Base-by-base conservation (phyloP, 2,329 filamentous ascomycete genomes). In the Pochonia chlamydosporia region DNA sequence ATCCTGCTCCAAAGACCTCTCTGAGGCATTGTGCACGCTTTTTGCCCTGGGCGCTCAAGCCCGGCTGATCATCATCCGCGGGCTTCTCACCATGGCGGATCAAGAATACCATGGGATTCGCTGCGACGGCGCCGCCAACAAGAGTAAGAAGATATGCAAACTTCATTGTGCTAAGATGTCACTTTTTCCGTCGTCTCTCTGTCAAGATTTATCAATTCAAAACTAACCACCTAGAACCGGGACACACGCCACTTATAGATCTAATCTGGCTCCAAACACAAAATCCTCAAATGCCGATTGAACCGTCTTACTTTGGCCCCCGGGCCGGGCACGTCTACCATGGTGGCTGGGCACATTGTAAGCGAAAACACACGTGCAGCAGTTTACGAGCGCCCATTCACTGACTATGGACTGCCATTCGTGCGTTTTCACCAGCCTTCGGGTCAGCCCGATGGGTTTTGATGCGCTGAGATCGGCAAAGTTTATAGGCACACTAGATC, bases 61-160 rank as follows among this genome's bases (percentile, higher is more conserved):
- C 79, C 31, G 40, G 43, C 14, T 52, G 65, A 14, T 67, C 68
- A 44, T 73, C 63, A 4, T 70, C 69, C 31, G 69, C 61, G 1
- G 80, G 79, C 61, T 84, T 84, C 61, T 84, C 81, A 49, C 80
- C 81, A 53, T 84, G 81, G 16, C 80, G 75, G 58, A 84, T 84
- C 8, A 84, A 63, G 57, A 81, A 84, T 26, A 84, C 75, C 1
- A 73, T 82, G 2, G 78, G 71, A 9, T 56, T 52, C 25, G 55
- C 55, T 8, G 52, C 50, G 3, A 53, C 57, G 20, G 58, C 21
- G 14, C 23, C 45, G 6, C 52, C 51, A 8, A 51, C 48, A 20
- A 58, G 43, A n/a, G 47, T 44, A 1, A 60, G 16, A 10, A 59
- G 10, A 4, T 46, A 25, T 18, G 47, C 30, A 26, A 53, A 23